Evolutionary conservation across 2,329 filamentous ascomycete species (phyloP), one percentile per base, ranked within the genome.

Genomic region (Sporothrix brunneoviolacea): DNA sequence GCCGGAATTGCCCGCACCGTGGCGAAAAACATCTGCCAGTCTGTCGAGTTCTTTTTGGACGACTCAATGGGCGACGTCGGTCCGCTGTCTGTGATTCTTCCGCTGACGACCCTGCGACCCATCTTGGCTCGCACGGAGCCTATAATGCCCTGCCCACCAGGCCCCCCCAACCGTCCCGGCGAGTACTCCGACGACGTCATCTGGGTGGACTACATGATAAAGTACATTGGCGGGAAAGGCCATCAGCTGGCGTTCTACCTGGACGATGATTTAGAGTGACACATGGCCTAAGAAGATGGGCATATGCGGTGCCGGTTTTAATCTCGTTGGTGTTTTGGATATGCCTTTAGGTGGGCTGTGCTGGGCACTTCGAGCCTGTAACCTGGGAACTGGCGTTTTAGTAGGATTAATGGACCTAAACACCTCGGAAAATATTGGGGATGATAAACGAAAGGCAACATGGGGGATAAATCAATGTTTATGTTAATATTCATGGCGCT

Each of bases 21-120:
- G 38, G 41, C 49, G n/a, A 50, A 44, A 42, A 55, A 60, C 43
- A 53, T 61, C 21, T 59, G 56, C 52, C 59, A 59, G 50, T 55
- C 55, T 2, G 39, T 54, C 19, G 59, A 61, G 45, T 60, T 55
- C 48, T 61, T 58, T 37, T 9, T 60, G 30, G 41, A 40, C 4
- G 51, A 55, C 8, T 8, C 18, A 15, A 54, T 49, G 52, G 53
- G 58, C 28, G 54, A 55, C n/a, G 45, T 59, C 22, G 59, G 58
- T 2, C 53, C 53, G 3, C 36, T 54, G 21, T 48, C 49, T 2
- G 52, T 51, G 38, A 42, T 58, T 2, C 45, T 57, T 15, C 50
- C 53, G 3, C 41, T 59, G 13, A 48, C 54, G 3, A 42, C 52
- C 8, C 33, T 56, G 32, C 48, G 49, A 4, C 28, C 49, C 18